These are phyloP conservation scores for Collybia mongolica DNA, from an alignment of 768 basidiomycete species.

Conservation along the genomic window DNA sequence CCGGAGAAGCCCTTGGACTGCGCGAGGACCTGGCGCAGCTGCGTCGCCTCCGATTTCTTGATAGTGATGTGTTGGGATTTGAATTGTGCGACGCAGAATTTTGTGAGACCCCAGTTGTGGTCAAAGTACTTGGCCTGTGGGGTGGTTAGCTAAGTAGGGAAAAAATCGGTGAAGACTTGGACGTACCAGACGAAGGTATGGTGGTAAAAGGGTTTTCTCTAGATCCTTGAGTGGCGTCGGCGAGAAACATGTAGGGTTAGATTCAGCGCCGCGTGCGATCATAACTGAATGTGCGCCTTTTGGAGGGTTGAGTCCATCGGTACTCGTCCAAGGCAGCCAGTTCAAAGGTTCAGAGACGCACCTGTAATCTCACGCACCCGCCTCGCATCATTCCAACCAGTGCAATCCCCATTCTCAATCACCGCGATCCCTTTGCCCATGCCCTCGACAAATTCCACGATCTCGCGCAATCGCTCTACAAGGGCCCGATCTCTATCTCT, in stretches of 20 bases:
- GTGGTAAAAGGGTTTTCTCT: constrained; percentile 64
- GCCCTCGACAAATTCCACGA: constrained; percentile 80
- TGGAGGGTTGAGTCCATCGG: background rate
- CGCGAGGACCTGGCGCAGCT: constrained; percentile 50
- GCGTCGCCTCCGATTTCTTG: constrained; percentile 58
- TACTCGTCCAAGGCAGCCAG: background rate
- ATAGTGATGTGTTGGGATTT: constrained; percentile 59
- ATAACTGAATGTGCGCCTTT: constrained; percentile 87
- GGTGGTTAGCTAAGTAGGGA: background rate
- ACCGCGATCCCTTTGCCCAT: constrained; percentile 82
- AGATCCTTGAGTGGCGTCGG: constrained; percentile 65
- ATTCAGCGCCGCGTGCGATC: constrained; percentile 94
- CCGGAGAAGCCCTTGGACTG: constrained; percentile 63
- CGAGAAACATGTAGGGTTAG: constrained; percentile 89
- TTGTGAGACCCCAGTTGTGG: constrained; percentile 82
- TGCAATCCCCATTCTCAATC: constrained; percentile 92
- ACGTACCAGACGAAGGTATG: constrained; percentile 71
- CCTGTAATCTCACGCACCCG: constrained; percentile 76
- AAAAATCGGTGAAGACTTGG: background rate
- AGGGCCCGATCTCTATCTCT: constrained; percentile 77
- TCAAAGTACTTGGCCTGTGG: constrained; percentile 68
- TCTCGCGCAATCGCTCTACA: constrained; percentile 75
- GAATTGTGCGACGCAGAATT: constrained; percentile 86
- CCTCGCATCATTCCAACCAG: constrained; percentile 74
- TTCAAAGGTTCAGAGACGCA: constrained; percentile 13